Base-by-base conservation (phyloP, 768 basidiomycete genomes). In the Mycena polygramma region DNA sequence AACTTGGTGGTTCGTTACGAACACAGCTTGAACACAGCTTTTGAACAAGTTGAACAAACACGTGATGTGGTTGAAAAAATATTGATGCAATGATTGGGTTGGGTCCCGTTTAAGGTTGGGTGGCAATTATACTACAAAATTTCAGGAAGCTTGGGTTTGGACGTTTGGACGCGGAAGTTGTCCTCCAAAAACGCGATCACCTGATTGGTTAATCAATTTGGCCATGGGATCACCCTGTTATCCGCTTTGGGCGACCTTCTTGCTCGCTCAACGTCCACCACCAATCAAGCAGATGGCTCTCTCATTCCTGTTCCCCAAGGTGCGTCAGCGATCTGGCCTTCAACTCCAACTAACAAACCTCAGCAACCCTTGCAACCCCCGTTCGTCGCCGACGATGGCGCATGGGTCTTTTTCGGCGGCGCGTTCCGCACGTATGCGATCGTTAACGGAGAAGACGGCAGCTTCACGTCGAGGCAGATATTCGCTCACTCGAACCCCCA, bases 341-440 rank as follows among this genome's bases (percentile, higher is more conserved):
- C n/a, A 41, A 37, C 11, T 26, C 11, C 14, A 15, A 20, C 55
- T 60, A 19, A 45, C 4, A 14, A 17, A 13, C 30, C 46, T 17
- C 60, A 77, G 77, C 57, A 66, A 52, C 70, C 71, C 14, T 62
- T 78, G 41, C 73, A 75, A 63, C 24, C 68, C 2, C 76, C 76
- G 7, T 65, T 67, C 52, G 36, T 75, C 55, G 75, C 75, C 30
- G 69, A 65, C 0, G 76, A 78, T n/a, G 77, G 77, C 51, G 77
- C 73, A 4, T 78, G 76, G 76, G 67, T 71, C 58, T 78, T 75
- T 52, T 78, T 78, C 45, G 77, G 73, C 43, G 77, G 77, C 39
- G 77, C 74, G 14, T 71, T 78, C 57, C 73, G 74, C 57, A 77
- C 77, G 22, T 78, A 69, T 52, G 72, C 69, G 11, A 30, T 78